These are phyloP conservation scores for Cornus suecica DNA, from an alignment of 148 eudicot species.

Conservation along the genomic window DNA sequence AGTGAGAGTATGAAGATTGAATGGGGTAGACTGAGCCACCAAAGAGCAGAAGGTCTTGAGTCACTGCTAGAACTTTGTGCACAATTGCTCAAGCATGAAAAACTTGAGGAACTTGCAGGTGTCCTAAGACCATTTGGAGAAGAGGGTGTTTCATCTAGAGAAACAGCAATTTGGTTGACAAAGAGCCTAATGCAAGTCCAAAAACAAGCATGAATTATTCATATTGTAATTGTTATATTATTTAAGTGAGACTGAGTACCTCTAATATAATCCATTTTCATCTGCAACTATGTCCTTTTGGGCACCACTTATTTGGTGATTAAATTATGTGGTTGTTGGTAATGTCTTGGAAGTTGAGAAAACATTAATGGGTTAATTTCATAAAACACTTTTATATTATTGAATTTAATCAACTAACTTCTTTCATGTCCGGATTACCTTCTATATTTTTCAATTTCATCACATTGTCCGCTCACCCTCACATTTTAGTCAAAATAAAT, in stretches of 20 bases:
- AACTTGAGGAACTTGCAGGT: slow-evolving; percentile 62
- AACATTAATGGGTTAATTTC: too few species aligned
- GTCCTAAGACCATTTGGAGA: slow-evolving; percentile 67
- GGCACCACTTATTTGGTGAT: too few species aligned
- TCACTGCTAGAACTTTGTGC: slow-evolving; percentile 72
- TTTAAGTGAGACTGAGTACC: background rate
- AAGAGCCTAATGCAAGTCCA: slow-evolving; percentile 51
- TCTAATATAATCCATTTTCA: background rate
- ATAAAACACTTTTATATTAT: too few species aligned
- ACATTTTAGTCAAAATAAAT: too few species aligned
- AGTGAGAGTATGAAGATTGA: slow-evolving; percentile 23
- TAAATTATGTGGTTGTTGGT: too few species aligned
- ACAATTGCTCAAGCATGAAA: slow-evolving; percentile 41
- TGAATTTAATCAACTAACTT: too few species aligned
- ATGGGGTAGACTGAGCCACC: slow-evolving; percentile 12
- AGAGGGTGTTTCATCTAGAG: slow-evolving; percentile 68
- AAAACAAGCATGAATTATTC: slow-evolving; percentile 19
- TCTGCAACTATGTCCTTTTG: too few species aligned
- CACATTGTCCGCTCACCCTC: too few species aligned
- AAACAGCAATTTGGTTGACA: slow-evolving; percentile 76
- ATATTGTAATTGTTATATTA: background rate
- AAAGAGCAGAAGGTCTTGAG: slow-evolving; percentile 65
- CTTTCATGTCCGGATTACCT: too few species aligned
- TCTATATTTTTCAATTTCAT: too few species aligned
- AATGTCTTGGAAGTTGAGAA: too few species aligned